Percentiles rank a stretch among this genome's conserved stretches.
phyloP scores from a whole-genome alignment of 768 basidiomycete genomes.

The Phylloporus scabripes region DNA sequence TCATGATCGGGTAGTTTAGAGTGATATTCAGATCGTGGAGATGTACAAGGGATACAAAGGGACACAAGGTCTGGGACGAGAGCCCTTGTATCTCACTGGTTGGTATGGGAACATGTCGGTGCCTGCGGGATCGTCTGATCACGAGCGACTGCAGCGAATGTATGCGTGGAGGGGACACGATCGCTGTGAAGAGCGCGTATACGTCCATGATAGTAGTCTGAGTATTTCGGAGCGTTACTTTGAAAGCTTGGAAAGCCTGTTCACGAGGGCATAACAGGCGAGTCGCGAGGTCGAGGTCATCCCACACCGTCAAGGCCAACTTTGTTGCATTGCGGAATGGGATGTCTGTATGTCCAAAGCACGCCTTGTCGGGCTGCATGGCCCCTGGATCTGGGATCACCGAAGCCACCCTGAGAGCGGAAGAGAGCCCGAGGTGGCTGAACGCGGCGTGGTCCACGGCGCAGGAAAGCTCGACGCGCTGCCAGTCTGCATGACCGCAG shows the following conservation, averaged over 20 bases:
- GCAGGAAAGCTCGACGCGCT: background rate
- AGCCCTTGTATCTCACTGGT: background rate
- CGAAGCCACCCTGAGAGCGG: conserved; percentile 1
- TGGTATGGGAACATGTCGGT: background rate
- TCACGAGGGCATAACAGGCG: background rate
- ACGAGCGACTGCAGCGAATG: conserved; percentile 2
- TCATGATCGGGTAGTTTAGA: background rate
- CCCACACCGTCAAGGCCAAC: background rate
- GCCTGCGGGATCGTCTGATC: background rate
- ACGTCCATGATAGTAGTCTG: background rate
- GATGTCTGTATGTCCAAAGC: background rate
- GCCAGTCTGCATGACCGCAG: background rate
- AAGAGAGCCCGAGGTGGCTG: conserved; percentile 2
- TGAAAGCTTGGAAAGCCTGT: conserved; percentile 1
- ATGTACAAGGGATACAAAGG: background rate
- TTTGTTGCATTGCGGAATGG: background rate
- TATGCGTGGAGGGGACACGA: background rate
- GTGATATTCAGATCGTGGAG: background rate
- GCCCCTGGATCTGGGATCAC: background rate
- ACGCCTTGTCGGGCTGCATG: background rate
- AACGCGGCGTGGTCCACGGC: background rate
- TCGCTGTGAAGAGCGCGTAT: background rate
- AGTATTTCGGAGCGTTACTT: background rate
- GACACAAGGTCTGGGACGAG: background rate
- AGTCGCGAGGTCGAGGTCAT: background rate